phyloP scores from a whole-genome alignment of 2,329 filamentous ascomycete species.

The Cytospora paraplurivora region DNA sequence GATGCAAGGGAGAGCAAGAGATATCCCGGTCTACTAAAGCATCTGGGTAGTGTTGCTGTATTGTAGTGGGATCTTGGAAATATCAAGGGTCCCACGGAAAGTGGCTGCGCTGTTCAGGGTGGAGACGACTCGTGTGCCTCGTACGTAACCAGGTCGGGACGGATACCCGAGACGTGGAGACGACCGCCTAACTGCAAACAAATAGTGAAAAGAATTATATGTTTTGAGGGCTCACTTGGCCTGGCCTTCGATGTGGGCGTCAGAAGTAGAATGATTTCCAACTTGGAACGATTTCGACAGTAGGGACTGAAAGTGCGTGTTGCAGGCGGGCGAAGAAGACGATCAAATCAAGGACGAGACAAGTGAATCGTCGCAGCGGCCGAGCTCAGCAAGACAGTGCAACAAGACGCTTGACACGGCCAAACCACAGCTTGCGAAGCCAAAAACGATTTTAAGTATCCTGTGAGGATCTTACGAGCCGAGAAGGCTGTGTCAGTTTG shows the following conservation, averaged over 20 bases:
- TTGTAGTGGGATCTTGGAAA: neutral
- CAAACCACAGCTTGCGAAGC: conserved; percentile 26
- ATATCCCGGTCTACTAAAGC: conserved; percentile 11
- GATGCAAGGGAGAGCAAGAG: neutral
- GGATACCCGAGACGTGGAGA: conserved; percentile 13
- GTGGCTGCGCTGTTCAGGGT: conserved; percentile 17
- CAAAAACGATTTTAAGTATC: conserved; percentile 20
- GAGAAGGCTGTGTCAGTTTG: neutral
- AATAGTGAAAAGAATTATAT: neutral
- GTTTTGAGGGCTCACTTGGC: neutral
- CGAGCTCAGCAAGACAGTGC: neutral
- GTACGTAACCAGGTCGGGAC: conserved; percentile 24
- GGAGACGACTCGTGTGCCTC: conserved; percentile 26
- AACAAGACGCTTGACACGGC: conserved; percentile 21
- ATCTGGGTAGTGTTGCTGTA: conserved; percentile 16
- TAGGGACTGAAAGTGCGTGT: conserved; percentile 5
- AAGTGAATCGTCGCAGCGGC: conserved; percentile 10
- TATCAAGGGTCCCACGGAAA: conserved; percentile 18
- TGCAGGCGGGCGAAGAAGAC: conserved; percentile 1
- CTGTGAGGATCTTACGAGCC: conserved; percentile 24
- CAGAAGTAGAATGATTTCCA: conserved; percentile 1
- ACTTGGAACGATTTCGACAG: conserved; percentile 7
- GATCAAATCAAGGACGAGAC: conserved; percentile 16
- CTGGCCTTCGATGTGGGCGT: neutral
- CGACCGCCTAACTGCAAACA: neutral